Conservation (phyloP, 129 eudicot genomes). For the Glebionis coronaria region DNA sequence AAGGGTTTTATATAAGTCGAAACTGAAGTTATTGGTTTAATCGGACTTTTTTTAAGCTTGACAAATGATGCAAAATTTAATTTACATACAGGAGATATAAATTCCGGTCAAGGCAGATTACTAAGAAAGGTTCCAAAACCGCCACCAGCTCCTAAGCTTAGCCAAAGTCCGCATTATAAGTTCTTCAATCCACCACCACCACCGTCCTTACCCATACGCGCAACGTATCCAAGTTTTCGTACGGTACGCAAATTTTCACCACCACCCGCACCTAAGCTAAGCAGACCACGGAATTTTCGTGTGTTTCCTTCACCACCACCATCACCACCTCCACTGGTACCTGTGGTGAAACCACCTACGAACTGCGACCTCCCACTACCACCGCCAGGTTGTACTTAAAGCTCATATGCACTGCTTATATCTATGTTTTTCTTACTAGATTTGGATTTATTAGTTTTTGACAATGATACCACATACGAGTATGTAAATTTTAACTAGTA, state of each 20-base stretch:
- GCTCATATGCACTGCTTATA: no score
- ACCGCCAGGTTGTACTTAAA: no score
- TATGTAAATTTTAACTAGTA: no score
- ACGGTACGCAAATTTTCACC: not conserved
- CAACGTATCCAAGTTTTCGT: not conserved
- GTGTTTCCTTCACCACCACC: not conserved
- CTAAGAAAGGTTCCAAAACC: not conserved
- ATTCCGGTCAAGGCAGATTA: not conserved
- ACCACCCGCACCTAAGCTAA: slow-evolving; percentile 4
- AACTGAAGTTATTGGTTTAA: no score
- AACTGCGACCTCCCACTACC: not conserved
- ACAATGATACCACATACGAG: no score
- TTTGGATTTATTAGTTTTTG: no score
- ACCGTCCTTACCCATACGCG: not conserved
- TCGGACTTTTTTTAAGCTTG: not conserved
- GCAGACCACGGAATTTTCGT: not conserved
- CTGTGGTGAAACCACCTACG: not conserved
- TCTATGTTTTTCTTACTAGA: no score
- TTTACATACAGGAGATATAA: not conserved
- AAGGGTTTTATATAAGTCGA: not conserved
- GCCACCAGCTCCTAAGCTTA: not conserved
- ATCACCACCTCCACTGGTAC: no score
- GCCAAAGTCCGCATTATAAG: not conserved
- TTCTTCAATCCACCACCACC: not conserved
- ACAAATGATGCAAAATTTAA: not conserved